Evolutionary conservation across 306 rosid species (phyloP), one percentile per base, ranked within the genome.

Genomic region (Lathyrus aphaca): DNA sequence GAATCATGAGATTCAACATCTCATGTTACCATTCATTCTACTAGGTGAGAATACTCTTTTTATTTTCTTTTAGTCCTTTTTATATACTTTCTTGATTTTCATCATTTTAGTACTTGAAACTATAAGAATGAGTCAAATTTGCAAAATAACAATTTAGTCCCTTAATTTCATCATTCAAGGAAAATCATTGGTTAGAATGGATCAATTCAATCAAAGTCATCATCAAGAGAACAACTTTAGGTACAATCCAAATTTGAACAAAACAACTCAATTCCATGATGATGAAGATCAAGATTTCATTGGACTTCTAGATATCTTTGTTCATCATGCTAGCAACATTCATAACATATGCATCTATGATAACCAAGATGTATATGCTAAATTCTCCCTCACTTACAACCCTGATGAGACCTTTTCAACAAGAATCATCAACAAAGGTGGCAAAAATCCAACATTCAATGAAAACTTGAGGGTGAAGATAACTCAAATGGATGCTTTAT

Each of bases 271-370:
- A 68, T 43, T 83, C 88, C 32, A 62, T 38, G 49, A 85, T 6
- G 74, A 64, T 0, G 86, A 85, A 3, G 93, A 81, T 8, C 72
- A 64, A 0, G 86, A 85, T 27, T 89, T 90, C 57, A 78, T 85
- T 1, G 88, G 92, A 73, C 72, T 81, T 71, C 95, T 92, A 44
- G 98, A 92, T 39, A 81, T 92, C 63, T 87, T 59, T 84, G 96
- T 88, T 66, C 98, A 87, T 67, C 86, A 92, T 80, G 98, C 98
- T 73, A 83, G 87, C 74, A 87, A 92, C 72, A 90, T 92, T 75
- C 98, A 89, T 73, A 92, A 89, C 83, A 87, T 89, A 71, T 92
- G 98, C 72, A 92, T 92, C 79, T 92, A 92, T 63, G 95, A 92
- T n/a, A 80, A 92, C 12, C 98, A 92, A 63, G 98, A 92, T 81